Base-by-base conservation (phyloP, 768 basidiomycete genomes). In the Naganishia antarctica region DNA sequence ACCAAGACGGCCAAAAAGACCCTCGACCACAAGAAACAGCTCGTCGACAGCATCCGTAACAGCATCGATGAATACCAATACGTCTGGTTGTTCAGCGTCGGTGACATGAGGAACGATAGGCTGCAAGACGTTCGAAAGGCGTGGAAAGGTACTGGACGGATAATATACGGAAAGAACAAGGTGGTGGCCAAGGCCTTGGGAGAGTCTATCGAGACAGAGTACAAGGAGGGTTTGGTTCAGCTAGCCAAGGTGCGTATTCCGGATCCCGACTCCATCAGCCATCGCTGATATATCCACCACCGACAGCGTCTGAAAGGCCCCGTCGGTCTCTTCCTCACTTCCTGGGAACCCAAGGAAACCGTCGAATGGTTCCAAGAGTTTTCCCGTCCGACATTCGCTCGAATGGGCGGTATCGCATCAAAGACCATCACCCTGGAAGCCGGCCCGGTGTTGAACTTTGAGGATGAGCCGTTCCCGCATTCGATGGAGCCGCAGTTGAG, bases 101-200 rank as follows among this genome's bases (percentile, higher is more conserved):
- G 92, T 16, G 85, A 91, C 70, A 94, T 97, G 91, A 83, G 96
- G 66, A 98, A 94, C 80, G 81, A 91, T 28, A 88, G 91, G 78
- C 80, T 99, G 41, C 93, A 98, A 82, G 91, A 90, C 58, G 90
- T 98, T 49, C 84, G 96, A 69, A 86, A 86, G 65, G 81, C 89
- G 68, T 99, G 96, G 96, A 90, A 90, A 82, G 90, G 89, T 67
- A 85, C 90, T 66, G 91, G 90, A 61, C 85, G 91, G 70, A 85
- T 94, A 79, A 93, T 91, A 78, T 90, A 93, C 80, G 90, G 88
- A 16, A 83, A 86, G 72, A 80, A 79, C 65, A 79, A 79, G 60
- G 90, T 99, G 28, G 94, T 99, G 90, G 90, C 91, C 26, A 97
- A 94, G 77, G 94, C 91, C 44, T 82, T 99, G 16, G 96, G 96